A percentile compares a stretch with the other conserved stretches of the same genome.
Evolutionary conservation across 164 flowering plant species (phyloP).

Genomic region (Umbellularia californica): DNA sequence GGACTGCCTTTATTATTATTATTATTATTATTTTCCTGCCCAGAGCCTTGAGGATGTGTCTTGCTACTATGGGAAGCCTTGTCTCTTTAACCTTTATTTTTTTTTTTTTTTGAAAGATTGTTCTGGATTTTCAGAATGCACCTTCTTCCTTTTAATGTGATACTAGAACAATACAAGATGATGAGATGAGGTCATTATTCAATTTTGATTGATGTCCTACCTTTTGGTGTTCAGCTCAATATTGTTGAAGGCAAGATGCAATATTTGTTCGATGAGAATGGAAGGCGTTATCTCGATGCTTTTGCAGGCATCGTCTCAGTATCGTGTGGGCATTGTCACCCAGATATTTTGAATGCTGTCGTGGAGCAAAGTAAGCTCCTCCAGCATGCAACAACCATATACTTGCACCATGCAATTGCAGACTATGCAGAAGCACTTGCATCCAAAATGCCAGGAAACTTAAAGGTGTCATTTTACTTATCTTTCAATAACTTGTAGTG

Average conservation of each 20-base stretch:
- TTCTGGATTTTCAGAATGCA: no score
- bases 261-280: constrained; percentile 80
- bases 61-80: background rate
- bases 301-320: constrained; percentile 95
- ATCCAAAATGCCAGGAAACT: constrained; percentile 93
- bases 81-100: background rate
- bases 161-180: background rate
- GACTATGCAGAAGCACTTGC: constrained; percentile 97
- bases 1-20: no score
- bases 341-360: constrained; percentile 72
- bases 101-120: background rate
- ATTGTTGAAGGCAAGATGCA: constrained; percentile 99
- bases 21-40: no score
- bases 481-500: background rate
- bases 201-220: background rate
- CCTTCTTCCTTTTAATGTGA: no score
- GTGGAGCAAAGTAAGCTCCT: constrained; percentile 86
- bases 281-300: constrained; percentile 85
- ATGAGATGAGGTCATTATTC: background rate
- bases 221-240: constrained; percentile 52
- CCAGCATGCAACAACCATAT: constrained; percentile 94
- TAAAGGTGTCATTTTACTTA: constrained; percentile 49
- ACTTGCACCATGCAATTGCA: constrained; percentile 86
- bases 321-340: constrained; percentile 97
- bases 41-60: no score